phyloP scores from a whole-genome alignment of 1,284 basidiomycete genomes.

The Coniferiporia weirii region DNA sequence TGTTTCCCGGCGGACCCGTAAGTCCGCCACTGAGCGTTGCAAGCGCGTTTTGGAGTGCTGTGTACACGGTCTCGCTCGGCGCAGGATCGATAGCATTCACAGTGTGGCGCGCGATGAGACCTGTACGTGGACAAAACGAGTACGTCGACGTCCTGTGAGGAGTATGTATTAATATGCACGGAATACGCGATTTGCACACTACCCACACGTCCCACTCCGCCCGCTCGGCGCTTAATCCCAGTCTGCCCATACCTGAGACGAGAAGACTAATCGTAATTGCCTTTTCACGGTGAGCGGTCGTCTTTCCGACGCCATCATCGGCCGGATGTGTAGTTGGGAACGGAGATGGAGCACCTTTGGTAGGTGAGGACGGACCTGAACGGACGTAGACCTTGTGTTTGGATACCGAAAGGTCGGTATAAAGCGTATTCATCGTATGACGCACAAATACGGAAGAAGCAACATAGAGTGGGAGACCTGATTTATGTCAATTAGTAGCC shows the following conservation, averaged over 20 bases:
- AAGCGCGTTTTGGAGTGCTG: slow-evolving; percentile 48
- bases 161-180: not conserved
- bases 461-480: slow-evolving; percentile 65
- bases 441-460: slow-evolving; percentile 64
- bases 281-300: slow-evolving; percentile 34
- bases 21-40: slow-evolving; percentile 38
- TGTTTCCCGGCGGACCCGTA: not conserved
- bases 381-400: slow-evolving; percentile 44
- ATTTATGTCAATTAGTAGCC: not conserved
- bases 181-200: not conserved
- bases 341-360: not conserved
- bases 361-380: slow-evolving; percentile 21
- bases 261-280: slow-evolving; percentile 48
- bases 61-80: slow-evolving; percentile 65
- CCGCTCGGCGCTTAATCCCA: slow-evolving; percentile 42
- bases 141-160: slow-evolving; percentile 63
- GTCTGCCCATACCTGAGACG: slow-evolving; percentile 40
- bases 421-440: slow-evolving; percentile 69
- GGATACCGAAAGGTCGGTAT: slow-evolving; percentile 56
- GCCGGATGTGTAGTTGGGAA: slow-evolving; percentile 8
- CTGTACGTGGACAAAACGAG: slow-evolving; percentile 58
- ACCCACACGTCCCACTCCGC: slow-evolving; percentile 71
- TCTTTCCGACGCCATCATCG: slow-evolving; percentile 24
- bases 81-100: slow-evolving; percentile 70
- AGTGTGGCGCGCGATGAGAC: slow-evolving; percentile 56